phyloP scores from a whole-genome alignment of 441 rosid species.

The Monsonia emarginata region DNA sequence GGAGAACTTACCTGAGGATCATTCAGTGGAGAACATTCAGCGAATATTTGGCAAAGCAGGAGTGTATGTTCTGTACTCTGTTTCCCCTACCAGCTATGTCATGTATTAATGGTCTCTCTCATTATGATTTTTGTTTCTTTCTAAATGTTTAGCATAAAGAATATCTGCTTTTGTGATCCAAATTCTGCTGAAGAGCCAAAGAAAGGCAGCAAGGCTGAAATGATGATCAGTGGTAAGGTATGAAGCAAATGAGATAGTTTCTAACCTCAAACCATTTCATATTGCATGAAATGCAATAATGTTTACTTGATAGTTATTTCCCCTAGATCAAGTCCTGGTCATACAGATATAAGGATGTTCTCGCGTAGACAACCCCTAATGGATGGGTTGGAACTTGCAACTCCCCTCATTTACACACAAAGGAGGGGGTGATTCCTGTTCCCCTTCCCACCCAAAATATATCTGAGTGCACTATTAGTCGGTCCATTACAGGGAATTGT shows the following conservation, averaged over 20 bases:
- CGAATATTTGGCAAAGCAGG: constrained; percentile 69
- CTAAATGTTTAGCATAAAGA: constrained; percentile 41
- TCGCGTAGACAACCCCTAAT: background rate
- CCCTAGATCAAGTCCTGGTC: background rate
- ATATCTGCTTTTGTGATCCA: constrained; percentile 46
- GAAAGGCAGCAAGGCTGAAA: constrained; percentile 44
- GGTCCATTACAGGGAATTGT: background rate
- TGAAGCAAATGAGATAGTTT: constrained; percentile 13
- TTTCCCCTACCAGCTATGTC: background rate
- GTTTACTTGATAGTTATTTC: background rate
- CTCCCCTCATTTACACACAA: too few relatives aligned
- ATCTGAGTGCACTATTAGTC: background rate
- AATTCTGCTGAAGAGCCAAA: constrained; percentile 44
- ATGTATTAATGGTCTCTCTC: constrained; percentile 10
- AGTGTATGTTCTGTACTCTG: constrained; percentile 35
- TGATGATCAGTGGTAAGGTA: constrained; percentile 54
- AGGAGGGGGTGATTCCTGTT: too few relatives aligned
- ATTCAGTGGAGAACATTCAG: constrained; percentile 53
- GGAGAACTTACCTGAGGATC: constrained; percentile 89
- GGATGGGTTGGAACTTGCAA: background rate
- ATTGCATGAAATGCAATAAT: background rate
- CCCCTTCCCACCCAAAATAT: too few relatives aligned
- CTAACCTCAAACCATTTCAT: background rate
- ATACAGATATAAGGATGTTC: background rate
- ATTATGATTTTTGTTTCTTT: constrained; percentile 8